A percentile compares a stretch with the other conserved stretches of the same genome.
Evolutionary conservation across 805 yeast species (phyloP).

Genomic region (Barnettozyma salicaria): DNA sequence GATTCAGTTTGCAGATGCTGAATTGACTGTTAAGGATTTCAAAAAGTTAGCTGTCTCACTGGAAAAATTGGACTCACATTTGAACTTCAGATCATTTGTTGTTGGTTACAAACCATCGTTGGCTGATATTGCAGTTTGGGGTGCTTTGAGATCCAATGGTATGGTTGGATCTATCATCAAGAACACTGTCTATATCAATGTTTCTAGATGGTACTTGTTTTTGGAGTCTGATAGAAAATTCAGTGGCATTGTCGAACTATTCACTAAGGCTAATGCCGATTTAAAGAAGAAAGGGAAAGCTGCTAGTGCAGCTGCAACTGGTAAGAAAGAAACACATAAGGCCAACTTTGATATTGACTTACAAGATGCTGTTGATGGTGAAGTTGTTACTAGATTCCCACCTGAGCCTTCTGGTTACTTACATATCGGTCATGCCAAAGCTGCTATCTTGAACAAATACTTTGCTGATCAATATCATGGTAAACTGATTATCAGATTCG

Average conservation of each 20-base stretch:
- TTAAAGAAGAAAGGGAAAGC: constrained; percentile 62
- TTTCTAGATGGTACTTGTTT: constrained; percentile 89
- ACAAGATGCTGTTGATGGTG: constrained; percentile 85
- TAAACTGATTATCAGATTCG: constrained; percentile 92
- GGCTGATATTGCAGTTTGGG: constrained; percentile 91
- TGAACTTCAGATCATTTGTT: constrained; percentile 79
- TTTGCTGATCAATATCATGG: constrained; percentile 96
- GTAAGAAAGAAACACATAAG: constrained; percentile 78
- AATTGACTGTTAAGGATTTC: constrained; percentile 79
- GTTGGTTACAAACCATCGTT: constrained; percentile 60
- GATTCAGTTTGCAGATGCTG: constrained; percentile 60
- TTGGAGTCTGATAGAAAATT: constrained; percentile 63
- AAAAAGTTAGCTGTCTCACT: constrained; percentile 72
- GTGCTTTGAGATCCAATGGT: constrained; percentile 87
- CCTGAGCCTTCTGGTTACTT: constrained; percentile 99
- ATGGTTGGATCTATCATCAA: constrained; percentile 88
- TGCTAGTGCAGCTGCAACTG: constrained; percentile 34
- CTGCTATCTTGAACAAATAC: constrained; percentile 93
- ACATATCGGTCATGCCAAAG: constrained; percentile 99
- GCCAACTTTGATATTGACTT: constrained; percentile 94
- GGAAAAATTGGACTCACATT: constrained; percentile 74
- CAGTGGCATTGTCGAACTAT: constrained; percentile 60
- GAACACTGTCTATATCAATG: constrained; percentile 75
- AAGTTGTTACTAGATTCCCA: constrained; percentile 98
- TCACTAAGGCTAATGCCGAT: constrained; percentile 66